A percentile compares a stretch with the other conserved stretches of the same genome.
These are phyloP conservation scores for Podaxis pistillaris DNA, from an alignment of 768 basidiomycete genomes.

Conservation along the genomic window DNA sequence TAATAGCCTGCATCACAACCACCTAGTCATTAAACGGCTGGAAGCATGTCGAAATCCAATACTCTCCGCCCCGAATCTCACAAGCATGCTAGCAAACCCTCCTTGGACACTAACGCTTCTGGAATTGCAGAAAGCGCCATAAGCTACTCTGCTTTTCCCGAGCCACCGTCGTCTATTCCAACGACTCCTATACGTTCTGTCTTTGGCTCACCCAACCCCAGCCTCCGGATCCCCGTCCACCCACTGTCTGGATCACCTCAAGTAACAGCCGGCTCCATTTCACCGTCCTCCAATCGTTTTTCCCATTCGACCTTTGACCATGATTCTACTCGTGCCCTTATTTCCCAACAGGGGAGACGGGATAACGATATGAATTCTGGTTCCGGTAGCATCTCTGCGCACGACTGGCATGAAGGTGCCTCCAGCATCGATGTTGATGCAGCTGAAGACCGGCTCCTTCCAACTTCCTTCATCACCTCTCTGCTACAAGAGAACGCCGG, in stretches of 20 bases:
- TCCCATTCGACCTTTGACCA: slow-evolving; percentile 10
- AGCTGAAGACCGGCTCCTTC: slow-evolving; percentile 55
- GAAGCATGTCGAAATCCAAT: background rate
- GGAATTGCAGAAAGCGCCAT: slow-evolving; percentile 56
- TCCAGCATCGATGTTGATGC: slow-evolving; percentile 56
- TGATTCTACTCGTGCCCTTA: background rate
- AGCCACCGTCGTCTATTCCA: slow-evolving; percentile 49
- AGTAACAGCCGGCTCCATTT: background rate
- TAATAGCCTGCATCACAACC: background rate
- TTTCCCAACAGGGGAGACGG: background rate
- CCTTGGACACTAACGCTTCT: slow-evolving; percentile 54
- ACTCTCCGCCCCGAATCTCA: slow-evolving; percentile 14
- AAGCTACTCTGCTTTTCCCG: slow-evolving; percentile 53
- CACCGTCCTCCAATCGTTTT: slow-evolving; percentile 1
- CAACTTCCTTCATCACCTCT: slow-evolving; percentile 61
- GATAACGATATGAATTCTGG: slow-evolving; percentile 1
- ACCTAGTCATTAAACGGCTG: background rate
- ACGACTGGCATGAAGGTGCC: slow-evolving; percentile 63
- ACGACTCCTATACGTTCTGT: slow-evolving; percentile 36
- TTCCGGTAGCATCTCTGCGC: slow-evolving; percentile 32
- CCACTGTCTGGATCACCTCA: background rate
- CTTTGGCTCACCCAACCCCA: slow-evolving; percentile 27
- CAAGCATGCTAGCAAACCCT: slow-evolving; percentile 36
- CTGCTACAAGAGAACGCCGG: slow-evolving; percentile 46
- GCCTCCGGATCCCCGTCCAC: slow-evolving; percentile 19